phyloP scores from a whole-genome alignment of 805 yeast species.

The Maudiozyma serrabonitensis region DNA sequence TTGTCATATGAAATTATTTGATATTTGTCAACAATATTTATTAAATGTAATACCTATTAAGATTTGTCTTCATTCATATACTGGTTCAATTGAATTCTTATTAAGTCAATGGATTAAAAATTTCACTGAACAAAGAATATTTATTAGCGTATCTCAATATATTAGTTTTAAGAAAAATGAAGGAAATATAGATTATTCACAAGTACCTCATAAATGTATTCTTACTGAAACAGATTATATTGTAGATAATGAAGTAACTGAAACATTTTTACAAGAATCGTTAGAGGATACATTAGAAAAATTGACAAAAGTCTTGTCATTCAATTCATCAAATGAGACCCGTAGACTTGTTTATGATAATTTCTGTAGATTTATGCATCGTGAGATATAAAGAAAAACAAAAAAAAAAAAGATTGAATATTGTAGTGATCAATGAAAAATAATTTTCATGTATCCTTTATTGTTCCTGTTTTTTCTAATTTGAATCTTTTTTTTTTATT shows the following conservation, averaged over 20 bases:
- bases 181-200: neutral
- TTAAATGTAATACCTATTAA: slow-evolving; percentile 7
- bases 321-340: slow-evolving; percentile 3
- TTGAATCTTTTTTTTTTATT: too few species aligned
- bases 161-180: slow-evolving; percentile 14
- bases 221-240: slow-evolving; percentile 48
- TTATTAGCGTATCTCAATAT: slow-evolving; percentile 25
- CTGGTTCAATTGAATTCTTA: slow-evolving; percentile 72
- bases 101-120: slow-evolving; percentile 32
- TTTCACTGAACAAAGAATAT: slow-evolving; percentile 17
- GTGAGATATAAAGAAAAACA: neutral
- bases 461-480: too few species aligned
- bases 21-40: slow-evolving; percentile 25
- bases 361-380: slow-evolving; percentile 4
- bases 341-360: slow-evolving; percentile 10
- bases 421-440: neutral
- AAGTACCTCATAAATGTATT: slow-evolving; percentile 29
- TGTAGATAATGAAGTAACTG: slow-evolving; percentile 11
- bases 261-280: neutral
- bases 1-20: slow-evolving; percentile 55
- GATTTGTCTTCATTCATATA: slow-evolving; percentile 72
- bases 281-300: slow-evolving; percentile 8
- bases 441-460: too few species aligned
- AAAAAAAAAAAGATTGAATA: neutral
- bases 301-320: slow-evolving; percentile 3